Conservation (phyloP, 1,284 basidiomycete species). For the Ganoderma lucidum region DNA sequence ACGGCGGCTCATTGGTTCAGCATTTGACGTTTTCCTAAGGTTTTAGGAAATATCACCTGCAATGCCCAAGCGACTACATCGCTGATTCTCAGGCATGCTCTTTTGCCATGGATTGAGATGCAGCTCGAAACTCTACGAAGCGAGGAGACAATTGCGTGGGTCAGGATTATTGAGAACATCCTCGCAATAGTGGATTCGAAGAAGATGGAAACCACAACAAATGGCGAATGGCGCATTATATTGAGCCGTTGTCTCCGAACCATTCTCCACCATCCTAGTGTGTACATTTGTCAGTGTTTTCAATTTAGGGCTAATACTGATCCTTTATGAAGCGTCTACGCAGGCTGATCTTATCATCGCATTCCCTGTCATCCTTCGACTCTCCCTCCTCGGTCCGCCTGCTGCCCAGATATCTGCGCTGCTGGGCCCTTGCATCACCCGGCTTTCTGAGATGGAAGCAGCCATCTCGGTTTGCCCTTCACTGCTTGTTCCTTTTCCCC, state of each 20-base stretch:
- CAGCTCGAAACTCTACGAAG: slow-evolving; percentile 56
- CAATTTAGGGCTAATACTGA: slow-evolving; percentile 2
- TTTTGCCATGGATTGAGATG: slow-evolving; percentile 84
- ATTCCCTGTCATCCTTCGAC: slow-evolving; percentile 49
- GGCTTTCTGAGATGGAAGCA: slow-evolving; percentile 49
- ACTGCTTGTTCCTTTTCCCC: slow-evolving; percentile 6
- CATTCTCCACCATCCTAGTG: slow-evolving; percentile 47
- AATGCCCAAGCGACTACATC: slow-evolving; percentile 72
- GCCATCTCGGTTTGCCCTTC: slow-evolving; percentile 31
- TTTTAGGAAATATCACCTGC: slow-evolving; percentile 76
- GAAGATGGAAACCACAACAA: slow-evolving; percentile 59
- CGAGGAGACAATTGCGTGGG: slow-evolving; percentile 67
- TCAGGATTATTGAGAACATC: slow-evolving; percentile 76
- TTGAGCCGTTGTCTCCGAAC: slow-evolving; percentile 59
- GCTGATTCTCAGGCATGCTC: slow-evolving; percentile 70
- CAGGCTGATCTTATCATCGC: slow-evolving; percentile 41
- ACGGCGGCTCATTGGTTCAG: slow-evolving; percentile 15
- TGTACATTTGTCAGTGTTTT: slow-evolving; percentile 17
- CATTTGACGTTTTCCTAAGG: slow-evolving; percentile 46
- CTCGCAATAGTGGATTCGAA: slow-evolving; percentile 53
- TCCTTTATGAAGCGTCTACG: slow-evolving; percentile 34
- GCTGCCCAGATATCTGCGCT: slow-evolving; percentile 42
- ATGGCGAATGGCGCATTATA: slow-evolving; percentile 62
- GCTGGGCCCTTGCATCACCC: slow-evolving; percentile 44
- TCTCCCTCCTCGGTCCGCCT: slow-evolving; percentile 46